These are phyloP conservation scores for Annulohypoxylon moriforme DNA, from an alignment of 495 filamentous ascomycete species.

Conservation along the genomic window DNA sequence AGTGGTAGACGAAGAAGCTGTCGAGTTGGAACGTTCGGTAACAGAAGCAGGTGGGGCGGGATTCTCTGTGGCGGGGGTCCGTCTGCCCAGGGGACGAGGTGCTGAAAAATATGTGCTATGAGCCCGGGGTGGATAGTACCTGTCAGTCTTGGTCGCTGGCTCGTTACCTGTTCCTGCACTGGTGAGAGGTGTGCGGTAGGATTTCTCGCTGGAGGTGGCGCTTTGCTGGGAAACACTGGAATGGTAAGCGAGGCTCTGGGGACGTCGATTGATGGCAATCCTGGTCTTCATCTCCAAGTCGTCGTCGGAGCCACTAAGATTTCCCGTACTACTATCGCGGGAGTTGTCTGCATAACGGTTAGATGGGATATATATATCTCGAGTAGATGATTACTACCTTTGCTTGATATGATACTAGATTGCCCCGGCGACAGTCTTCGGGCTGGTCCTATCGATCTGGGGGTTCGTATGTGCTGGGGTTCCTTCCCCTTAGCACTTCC, in stretches of 20 bases:
- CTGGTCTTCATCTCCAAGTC: constrained; percentile 31
- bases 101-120: constrained; percentile 48
- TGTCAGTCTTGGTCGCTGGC: constrained; percentile 25
- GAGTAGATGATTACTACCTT: constrained; percentile 4
- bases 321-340: constrained; percentile 23
- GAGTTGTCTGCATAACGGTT: constrained; percentile 19
- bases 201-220: constrained; percentile 18
- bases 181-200: constrained; percentile 11
- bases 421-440: constrained; percentile 23
- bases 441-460: constrained; percentile 15
- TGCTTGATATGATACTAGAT: constrained; percentile 33
- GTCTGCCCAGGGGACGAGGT: constrained; percentile 39
- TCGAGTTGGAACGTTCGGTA: constrained; percentile 15
- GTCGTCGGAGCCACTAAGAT: constrained; percentile 31
- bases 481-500: constrained; percentile 42
- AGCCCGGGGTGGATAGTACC: constrained; percentile 43
- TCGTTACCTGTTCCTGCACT: constrained; percentile 35
- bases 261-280: constrained; percentile 10
- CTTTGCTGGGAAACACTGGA: constrained; percentile 24
- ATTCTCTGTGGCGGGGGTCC: constrained; percentile 10
- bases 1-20: constrained; percentile 18
- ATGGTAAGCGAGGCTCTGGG: constrained; percentile 18
- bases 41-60: constrained; percentile 11
- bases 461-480: constrained; percentile 27
- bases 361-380: constrained; percentile 8